Base-by-base conservation (phyloP, 2,329 filamentous ascomycete genomes). In the Fusarium nanum region DNA sequence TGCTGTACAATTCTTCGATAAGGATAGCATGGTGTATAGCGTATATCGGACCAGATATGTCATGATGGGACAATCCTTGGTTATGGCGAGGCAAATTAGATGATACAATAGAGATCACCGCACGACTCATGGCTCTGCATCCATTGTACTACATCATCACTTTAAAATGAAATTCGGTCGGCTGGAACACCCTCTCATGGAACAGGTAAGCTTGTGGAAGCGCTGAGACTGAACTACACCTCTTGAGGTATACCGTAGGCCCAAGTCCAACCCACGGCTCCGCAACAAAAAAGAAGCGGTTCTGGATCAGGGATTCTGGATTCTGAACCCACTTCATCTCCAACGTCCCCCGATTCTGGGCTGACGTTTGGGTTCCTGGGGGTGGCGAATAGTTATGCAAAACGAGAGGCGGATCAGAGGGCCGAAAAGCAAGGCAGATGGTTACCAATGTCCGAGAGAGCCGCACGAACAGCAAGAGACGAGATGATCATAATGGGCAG, bases 381-480 rank as follows among this genome's bases (percentile, higher is more conserved):
- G 49, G 49, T 41, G 49, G 49, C 49, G 23, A 52, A 52, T 52
- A 27, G 40, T 52, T 52, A 41, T 52, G 49, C 49, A 41, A 60
- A 52, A 32, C 32, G 41, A 10, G 14, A 52, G 27, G 30, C 68
- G 64, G 64, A 50, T 54, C 57, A 72, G 60, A 69, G 64, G 64
- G 34, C 68, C 61, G 65, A 70, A 25, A 52, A 53, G 44, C 60
- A 71, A 41, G 46, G 22, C 25, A 58, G 49, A 23, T 46, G 60
- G 65, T 49, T n/a, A 61, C 53, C 20, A 40, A 54, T 56, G 50
- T 60, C 65, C 69, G 54, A 49, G 40, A 54, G 47, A 67, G 65
- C 61, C 64, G 56, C 52, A 55, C 56, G 41, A 57, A 45, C 55
- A 41, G 50, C 27, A 50, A 16, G 30, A 18, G 34, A 12, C 6